These are phyloP conservation scores for Yamadazyma triangularis DNA, from an alignment of 1,139 yeast species.

Conservation along the genomic window DNA sequence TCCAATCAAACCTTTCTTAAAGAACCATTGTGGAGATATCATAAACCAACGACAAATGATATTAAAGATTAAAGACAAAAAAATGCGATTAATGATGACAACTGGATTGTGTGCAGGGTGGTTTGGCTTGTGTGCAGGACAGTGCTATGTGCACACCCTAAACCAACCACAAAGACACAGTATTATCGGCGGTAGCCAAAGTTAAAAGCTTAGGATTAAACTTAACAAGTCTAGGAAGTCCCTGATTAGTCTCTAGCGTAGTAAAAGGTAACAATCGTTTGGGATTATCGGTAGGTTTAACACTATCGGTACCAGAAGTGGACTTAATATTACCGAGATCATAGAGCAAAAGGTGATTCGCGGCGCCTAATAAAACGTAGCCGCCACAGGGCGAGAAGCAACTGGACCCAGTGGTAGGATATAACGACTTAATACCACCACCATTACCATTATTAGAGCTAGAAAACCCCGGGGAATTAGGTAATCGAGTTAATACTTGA, in stretches of 20 bases:
- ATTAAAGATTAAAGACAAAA: too few species aligned
- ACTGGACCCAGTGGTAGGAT: conserved; percentile 51
- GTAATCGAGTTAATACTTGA: conserved; percentile 46
- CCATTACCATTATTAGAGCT: conserved; percentile 11
- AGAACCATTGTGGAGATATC: too few species aligned
- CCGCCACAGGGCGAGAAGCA: conserved; percentile 82
- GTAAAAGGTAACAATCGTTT: conserved; percentile 20
- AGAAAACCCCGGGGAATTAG: conserved; percentile 7
- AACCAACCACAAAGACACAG: conserved; percentile 37
- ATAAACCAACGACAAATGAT: too few species aligned
- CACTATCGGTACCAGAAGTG: conserved; percentile 19
- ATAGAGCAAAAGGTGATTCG: conserved; percentile 57
- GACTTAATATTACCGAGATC: conserved; percentile 43
- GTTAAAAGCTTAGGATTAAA: conserved; percentile 78
- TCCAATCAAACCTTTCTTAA: too few species aligned
- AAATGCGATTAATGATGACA: too few species aligned
- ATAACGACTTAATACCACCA: conserved; percentile 16
- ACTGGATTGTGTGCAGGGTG: too few species aligned
- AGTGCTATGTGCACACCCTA: too few species aligned
- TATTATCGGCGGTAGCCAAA: conserved; percentile 76
- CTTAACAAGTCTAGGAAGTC: conserved; percentile 56
- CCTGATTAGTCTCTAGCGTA: conserved; percentile 23
- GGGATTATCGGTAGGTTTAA: conserved; percentile 17
- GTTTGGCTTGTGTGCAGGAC: too few species aligned
- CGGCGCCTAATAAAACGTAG: conserved; percentile 63